Base-by-base conservation (phyloP, 1,284 basidiomycete genomes). In the Ustilago tritici region DNA sequence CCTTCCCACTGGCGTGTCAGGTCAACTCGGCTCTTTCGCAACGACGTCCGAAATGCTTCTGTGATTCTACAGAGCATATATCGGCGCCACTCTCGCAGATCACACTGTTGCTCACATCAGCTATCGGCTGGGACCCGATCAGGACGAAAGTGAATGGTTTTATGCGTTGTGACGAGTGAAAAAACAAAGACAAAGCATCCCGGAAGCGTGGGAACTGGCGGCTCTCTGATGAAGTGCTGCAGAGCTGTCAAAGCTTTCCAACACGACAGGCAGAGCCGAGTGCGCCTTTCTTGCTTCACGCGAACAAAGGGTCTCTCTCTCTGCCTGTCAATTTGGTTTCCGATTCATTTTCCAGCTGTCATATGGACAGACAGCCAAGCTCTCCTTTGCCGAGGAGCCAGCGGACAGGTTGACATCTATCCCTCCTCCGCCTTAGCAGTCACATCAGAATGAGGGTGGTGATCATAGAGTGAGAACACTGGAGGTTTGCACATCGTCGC, bases 271-370 rank as follows among this genome's bases (percentile, higher is more conserved):
- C 17, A 5, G 23, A 28, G 34, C 28, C 52, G 52, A 19, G 52
- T 34, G 32, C 32, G 28, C 49, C 15, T 31, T 23, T 31, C 23
- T 49, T 9, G 23, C 28, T 50, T 32, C 49, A 50, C 49, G 55
- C 19, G 55, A 41, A 56, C 55, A 56, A 56, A 41, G 55, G 55
- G 36, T 11, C 11, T 11, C n/a, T 19, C 6, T 28, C n/a, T 19
- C n/a, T n/a, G 43, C 36, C n/a, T 56, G 36, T 56, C 35, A 28
- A 11, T 40, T 55, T 43, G 23, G 23, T 14, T 17, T 43, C 23
- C 23, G 15, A 38, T 59, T 60, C 49, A 53, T 53, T 53, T 60
- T 59, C 46, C 57, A 49, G 57, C 57, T 59, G 57, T 59, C 57
- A 50, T 38, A 56, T 40, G 54, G 54, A 56, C 23, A 38, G 54